Percentiles rank a stretch among this genome's conserved stretches.
These are phyloP conservation scores for Claviceps pazoutovae DNA, from an alignment of 2,329 filamentous ascomycete genomes.

Conservation along the genomic window DNA sequence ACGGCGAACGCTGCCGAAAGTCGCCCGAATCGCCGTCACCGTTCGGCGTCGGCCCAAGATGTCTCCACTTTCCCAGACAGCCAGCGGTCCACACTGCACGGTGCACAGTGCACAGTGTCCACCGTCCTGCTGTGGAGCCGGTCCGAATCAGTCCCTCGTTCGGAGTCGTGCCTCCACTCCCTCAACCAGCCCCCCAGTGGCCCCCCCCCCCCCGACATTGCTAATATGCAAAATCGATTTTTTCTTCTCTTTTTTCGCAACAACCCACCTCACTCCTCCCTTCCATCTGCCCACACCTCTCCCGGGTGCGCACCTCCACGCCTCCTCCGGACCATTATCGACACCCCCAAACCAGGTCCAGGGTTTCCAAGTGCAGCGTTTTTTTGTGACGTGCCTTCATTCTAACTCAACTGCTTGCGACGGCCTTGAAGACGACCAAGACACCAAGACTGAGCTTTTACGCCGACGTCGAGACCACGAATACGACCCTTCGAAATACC, in stretches of 20 bases:
- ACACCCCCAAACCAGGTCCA: conserved; percentile 23
- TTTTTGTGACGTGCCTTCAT: conserved; percentile 6
- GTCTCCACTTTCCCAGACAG: too few relatives aligned
- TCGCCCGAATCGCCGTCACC: too few relatives aligned
- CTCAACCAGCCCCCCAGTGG: background rate
- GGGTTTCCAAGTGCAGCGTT: conserved; percentile 13
- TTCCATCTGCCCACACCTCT: conserved; percentile 22
- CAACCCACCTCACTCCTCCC: conserved; percentile 11
- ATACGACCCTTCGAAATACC: background rate
- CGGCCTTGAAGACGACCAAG: conserved; percentile 2
- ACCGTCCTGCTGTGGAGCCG: too few relatives aligned
- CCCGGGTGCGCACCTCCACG: conserved; percentile 21
- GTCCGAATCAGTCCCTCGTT: too few relatives aligned
- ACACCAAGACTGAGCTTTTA: background rate
- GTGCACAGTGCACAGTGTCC: too few relatives aligned
- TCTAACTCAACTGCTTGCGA: conserved; percentile 3
- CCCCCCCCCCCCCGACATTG: background rate
- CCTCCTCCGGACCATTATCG: conserved; percentile 28
- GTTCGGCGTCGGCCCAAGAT: too few relatives aligned
- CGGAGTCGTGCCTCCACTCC: background rate
- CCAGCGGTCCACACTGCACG: too few relatives aligned
- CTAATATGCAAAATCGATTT: background rate
- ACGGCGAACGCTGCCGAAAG: too few relatives aligned
- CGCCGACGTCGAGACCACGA: conserved; percentile 2
- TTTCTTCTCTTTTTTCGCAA: conserved; percentile 1